Percentiles rank a stretch among this genome's conserved stretches.
phyloP scores from a whole-genome alignment of 2,329 filamentous ascomycete genomes.

The Capronia coronata region DNA sequence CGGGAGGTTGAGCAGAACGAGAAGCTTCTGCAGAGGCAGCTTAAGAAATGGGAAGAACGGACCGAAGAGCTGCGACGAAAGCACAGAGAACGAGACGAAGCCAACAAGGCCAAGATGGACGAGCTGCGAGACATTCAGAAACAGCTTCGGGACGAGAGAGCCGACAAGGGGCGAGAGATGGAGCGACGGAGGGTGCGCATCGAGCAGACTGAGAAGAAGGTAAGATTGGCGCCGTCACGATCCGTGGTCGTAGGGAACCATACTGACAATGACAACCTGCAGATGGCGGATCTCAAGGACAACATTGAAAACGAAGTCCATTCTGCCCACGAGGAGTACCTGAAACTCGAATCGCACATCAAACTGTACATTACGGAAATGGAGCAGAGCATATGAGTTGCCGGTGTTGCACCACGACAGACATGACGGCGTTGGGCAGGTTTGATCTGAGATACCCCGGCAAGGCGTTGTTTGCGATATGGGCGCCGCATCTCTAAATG shows the following conservation, averaged over 20 bases:
- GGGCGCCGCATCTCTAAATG: background rate
- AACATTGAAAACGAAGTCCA: slow-evolving; percentile 94
- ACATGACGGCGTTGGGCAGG: slow-evolving; percentile 13
- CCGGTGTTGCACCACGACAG: slow-evolving; percentile 9
- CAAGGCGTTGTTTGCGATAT: slow-evolving; percentile 3
- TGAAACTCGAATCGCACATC: slow-evolving; percentile 96
- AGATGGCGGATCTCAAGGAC: slow-evolving; percentile 98
- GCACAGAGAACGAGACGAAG: slow-evolving; percentile 71
- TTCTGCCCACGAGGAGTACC: slow-evolving; percentile 83
- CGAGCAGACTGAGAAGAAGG: slow-evolving; percentile 98
- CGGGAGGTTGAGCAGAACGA: slow-evolving; percentile 87
- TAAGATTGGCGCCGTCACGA: slow-evolving; percentile 37
- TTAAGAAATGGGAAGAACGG: slow-evolving; percentile 77
- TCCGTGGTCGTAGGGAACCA: background rate
- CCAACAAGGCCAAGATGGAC: slow-evolving; percentile 84
- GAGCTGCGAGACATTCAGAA: slow-evolving; percentile 74
- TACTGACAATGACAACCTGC: slow-evolving; percentile 28
- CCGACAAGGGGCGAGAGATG: slow-evolving; percentile 83
- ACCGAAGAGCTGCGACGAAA: slow-evolving; percentile 77
- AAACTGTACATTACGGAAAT: slow-evolving; percentile 98
- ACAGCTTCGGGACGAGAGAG: slow-evolving; percentile 74
- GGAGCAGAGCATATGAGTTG: slow-evolving; percentile 68
- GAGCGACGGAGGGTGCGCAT: slow-evolving; percentile 88
- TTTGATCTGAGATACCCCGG: slow-evolving; percentile 34
- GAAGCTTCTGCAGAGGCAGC: slow-evolving; percentile 71